A percentile compares a stretch with the other conserved stretches of the same genome.
These are phyloP conservation scores for Athelia psychrophila DNA, from an alignment of 1,284 basidiomycete genomes.

Conservation along the genomic window DNA sequence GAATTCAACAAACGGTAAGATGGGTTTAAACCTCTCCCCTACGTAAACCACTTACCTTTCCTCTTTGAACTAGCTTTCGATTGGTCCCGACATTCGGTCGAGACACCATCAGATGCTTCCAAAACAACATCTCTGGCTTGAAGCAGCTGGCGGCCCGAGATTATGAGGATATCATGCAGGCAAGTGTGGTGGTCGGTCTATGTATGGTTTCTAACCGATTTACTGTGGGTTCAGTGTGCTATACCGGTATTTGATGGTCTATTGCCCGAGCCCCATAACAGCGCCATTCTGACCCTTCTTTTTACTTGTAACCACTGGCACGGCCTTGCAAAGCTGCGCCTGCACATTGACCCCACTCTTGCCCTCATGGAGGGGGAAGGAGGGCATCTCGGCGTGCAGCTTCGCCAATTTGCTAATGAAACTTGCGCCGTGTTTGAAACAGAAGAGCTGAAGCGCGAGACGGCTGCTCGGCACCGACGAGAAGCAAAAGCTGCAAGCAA, in stretches of 20 bases:
- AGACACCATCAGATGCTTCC: slow-evolving; percentile 27
- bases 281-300: slow-evolving; percentile 21
- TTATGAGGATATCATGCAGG: slow-evolving; percentile 35
- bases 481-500: not conserved
- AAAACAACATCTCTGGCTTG: slow-evolving; percentile 28
- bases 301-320: slow-evolving; percentile 29
- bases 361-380: slow-evolving; percentile 17
- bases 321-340: slow-evolving; percentile 31
- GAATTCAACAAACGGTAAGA: slow-evolving; percentile 11
- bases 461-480: slow-evolving; percentile 15
- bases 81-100: slow-evolving; percentile 26
- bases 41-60: too few relatives aligned
- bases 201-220: not conserved
- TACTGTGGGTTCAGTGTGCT: slow-evolving; percentile 23
- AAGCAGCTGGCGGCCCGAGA: slow-evolving; percentile 32
- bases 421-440: slow-evolving; percentile 20
- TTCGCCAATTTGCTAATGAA: slow-evolving; percentile 22
- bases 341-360: slow-evolving; percentile 29
- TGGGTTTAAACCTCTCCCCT: not conserved
- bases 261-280: slow-evolving; percentile 23
- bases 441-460: slow-evolving; percentile 24
- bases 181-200: not conserved
- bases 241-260: slow-evolving; percentile 36
- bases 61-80: slow-evolving; percentile 10
- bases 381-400: slow-evolving; percentile 14